Conservation (phyloP, 2,329 filamentous ascomycete genomes). For the Talaromyces piceae region DNA sequence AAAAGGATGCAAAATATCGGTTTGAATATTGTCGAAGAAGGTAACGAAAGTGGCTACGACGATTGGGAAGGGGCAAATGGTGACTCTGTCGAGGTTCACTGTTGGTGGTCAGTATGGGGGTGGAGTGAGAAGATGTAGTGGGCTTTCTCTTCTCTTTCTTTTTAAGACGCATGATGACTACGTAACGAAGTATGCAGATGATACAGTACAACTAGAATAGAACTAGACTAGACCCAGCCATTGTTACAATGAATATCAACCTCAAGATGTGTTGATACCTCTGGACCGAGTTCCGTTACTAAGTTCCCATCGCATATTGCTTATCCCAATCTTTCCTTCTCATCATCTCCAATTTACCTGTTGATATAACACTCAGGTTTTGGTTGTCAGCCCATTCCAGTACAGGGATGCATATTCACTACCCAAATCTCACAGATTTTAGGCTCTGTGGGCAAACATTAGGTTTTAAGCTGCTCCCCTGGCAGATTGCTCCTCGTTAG, state of each 20-base stretch:
- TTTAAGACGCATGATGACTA: conserved; percentile 12
- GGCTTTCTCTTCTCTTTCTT: background rate
- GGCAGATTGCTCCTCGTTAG: background rate
- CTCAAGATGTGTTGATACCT: background rate
- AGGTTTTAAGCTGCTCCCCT: background rate
- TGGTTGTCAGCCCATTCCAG: background rate
- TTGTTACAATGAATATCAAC: background rate
- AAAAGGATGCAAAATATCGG: conserved; percentile 51
- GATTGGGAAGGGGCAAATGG: conserved; percentile 41
- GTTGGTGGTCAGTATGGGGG: conserved; percentile 43
- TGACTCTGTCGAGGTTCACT: conserved; percentile 34
- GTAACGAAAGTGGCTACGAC: conserved; percentile 40
- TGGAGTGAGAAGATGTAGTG: conserved; percentile 31
- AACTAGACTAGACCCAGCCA: background rate
- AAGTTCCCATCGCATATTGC: background rate
- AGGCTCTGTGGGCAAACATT: background rate
- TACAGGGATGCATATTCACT: conserved; percentile 4
- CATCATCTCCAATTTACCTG: conserved; percentile 2
- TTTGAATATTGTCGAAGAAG: conserved; percentile 46
- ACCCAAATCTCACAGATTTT: conserved; percentile 5
- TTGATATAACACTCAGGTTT: background rate
- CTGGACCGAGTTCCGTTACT: background rate
- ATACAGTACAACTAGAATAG: background rate
- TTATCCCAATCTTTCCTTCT: conserved; percentile 6
- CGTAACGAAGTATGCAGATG: conserved; percentile 16